These are phyloP conservation scores for Puccinia hordei DNA, from an alignment of 1,284 basidiomycete species.

Conservation along the genomic window DNA sequence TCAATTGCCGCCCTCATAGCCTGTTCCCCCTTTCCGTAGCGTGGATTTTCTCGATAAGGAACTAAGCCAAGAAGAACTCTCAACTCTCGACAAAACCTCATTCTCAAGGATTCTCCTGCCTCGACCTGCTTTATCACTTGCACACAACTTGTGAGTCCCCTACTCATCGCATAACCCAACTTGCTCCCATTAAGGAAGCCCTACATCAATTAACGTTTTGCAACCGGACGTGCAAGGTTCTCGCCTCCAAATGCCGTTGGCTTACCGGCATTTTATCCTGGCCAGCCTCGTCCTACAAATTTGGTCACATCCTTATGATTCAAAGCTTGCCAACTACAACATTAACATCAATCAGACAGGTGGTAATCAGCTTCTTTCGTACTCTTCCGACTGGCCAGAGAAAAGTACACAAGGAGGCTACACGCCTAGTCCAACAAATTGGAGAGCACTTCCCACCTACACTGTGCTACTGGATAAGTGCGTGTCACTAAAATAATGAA, in stretches of 20 bases:
- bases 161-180: not conserved
- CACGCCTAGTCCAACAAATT: constrained; percentile 77
- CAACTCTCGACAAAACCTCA: not conserved
- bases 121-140: not conserved
- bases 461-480: constrained; percentile 87
- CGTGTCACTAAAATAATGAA: constrained; percentile 60
- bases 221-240: constrained; percentile 17
- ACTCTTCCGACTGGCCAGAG: constrained; percentile 63
- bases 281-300: constrained; percentile 4
- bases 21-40: not conserved
- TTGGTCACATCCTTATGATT: constrained; percentile 64
- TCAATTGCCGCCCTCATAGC: not conserved
- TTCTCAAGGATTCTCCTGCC: not conserved
- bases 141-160: constrained; percentile 7
- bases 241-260: constrained; percentile 30
- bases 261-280: constrained; percentile 23
- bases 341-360: constrained; percentile 79
- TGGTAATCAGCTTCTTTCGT: constrained; percentile 68
- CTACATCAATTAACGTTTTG: not conserved
- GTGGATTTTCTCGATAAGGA: constrained; percentile 8
- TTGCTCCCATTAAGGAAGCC: not conserved
- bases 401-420: constrained; percentile 69
- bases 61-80: not conserved
- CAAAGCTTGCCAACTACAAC: constrained; percentile 77
- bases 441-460: constrained; percentile 80